These are phyloP conservation scores for Sechiopsis laciniata DNA, from an alignment of 306 rosid species.

Conservation along the genomic window DNA sequence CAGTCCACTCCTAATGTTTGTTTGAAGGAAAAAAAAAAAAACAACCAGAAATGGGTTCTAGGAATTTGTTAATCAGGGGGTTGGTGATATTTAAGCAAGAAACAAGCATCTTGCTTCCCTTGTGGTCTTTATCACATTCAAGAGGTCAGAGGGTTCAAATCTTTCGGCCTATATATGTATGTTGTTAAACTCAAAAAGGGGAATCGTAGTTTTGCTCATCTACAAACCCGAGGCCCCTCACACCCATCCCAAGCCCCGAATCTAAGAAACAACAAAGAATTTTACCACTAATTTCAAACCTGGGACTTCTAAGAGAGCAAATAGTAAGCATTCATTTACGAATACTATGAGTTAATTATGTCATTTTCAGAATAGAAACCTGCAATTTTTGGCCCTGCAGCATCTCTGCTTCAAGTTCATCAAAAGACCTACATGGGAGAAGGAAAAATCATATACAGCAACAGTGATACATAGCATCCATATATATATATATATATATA, in stretches of 20 bases:
- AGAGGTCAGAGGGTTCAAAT: not conserved
- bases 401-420: conserved; percentile 81
- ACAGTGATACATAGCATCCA: not conserved
- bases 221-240: too few species aligned
- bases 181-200: too few species aligned
- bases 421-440: conserved; percentile 56
- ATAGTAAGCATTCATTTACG: not conserved
- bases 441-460: not conserved
- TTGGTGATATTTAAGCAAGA: not conserved
- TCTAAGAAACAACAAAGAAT: too few species aligned
- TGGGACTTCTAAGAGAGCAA: too few species aligned
- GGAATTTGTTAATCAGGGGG: conserved; percentile 11
- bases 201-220: too few species aligned
- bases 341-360: conserved; percentile 4
- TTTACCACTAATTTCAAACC: too few species aligned
- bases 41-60: not conserved
- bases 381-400: conserved; percentile 89
- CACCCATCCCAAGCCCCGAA: too few species aligned
- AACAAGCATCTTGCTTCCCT: not conserved
- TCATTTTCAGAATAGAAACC: conserved; percentile 30
- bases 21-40: not conserved
- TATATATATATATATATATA: too few species aligned
- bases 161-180: not conserved
- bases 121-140: not conserved
- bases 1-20: not conserved